Base-by-base conservation (phyloP, 1,284 basidiomycete genomes). In the Sparassis latifolia region DNA sequence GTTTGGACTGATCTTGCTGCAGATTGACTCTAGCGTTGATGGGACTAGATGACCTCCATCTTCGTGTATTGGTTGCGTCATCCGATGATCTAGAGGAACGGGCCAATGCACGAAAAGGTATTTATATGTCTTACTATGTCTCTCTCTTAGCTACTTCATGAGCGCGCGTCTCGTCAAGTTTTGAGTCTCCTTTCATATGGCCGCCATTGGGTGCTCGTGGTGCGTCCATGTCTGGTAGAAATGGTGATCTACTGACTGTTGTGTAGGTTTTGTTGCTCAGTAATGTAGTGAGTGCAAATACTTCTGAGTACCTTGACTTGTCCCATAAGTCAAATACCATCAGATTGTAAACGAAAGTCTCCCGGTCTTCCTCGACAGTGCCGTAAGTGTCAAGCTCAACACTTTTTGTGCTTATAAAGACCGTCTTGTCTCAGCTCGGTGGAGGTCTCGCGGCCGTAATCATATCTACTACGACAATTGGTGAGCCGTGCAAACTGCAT, bases 1-100 rank as follows among this genome's bases (percentile, higher is more conserved):
- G 1, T 9, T 38, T 9, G n/a, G 27, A 20, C 1, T 10, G 4
- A 27, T n/a, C 32, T 33, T 33, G 41, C 52, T 43, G 10, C 42
- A 84, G 84, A 2, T 73, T 97, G 48, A 97, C 93, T 0, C 81
- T 97, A 27, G 94, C 91, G 3, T 75, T 97, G 33, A 97, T 97
- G 94, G 94, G 95, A 2, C 80, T 97, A n/a, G 95, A 98, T 62
- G 89, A 94, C 59, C 79, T 97, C 42, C 93, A 97, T 62, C 76
- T 97, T 20, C 85, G 91, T 31, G 94, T 97, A 0, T 74, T 96
- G 28, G 75, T 89, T 1, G 78, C 84, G 0, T 90, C 89, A 1
- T 94, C 92, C 0, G 86, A 85, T 27, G 80, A 93, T 61, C 60
- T 69, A 1, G 72, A 64, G 42, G 89, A 93, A 66, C 77, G 79